Evolutionary conservation across 371 early-diverging fungal genomes (phyloP).

Genomic region (Phascolomyces articulosus): DNA sequence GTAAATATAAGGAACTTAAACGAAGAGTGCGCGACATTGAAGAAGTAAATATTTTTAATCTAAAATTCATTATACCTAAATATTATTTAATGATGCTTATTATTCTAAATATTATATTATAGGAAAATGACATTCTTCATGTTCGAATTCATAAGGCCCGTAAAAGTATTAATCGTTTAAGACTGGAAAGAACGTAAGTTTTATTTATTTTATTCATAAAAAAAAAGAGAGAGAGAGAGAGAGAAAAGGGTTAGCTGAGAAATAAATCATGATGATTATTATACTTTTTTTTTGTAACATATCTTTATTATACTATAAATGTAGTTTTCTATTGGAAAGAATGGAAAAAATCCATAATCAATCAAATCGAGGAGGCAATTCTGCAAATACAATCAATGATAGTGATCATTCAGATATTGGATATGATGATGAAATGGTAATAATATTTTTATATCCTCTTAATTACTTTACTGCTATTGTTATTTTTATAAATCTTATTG

Average conservation of each 20-base stretch:
- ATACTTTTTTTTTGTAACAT: slow-evolving; percentile 7
- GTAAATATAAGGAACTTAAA: slow-evolving; percentile 63
- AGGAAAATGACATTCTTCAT: slow-evolving; percentile 52
- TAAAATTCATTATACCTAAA: background rate
- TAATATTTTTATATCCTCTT: too few relatives aligned
- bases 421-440: slow-evolving; percentile 23
- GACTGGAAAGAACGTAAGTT: slow-evolving; percentile 50
- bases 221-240: background rate
- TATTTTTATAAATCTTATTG: too few relatives aligned
- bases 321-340: slow-evolving; percentile 30
- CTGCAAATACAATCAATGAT: background rate
- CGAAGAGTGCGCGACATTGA: slow-evolving; percentile 63
- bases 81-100: background rate
- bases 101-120: background rate
- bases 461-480: too few relatives aligned
- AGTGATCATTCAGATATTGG: slow-evolving; percentile 32
- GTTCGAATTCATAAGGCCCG: slow-evolving; percentile 45
- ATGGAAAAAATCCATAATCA: slow-evolving; percentile 22
- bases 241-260: background rate
- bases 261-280: background rate
- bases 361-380: background rate
- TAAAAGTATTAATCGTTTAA: slow-evolving; percentile 45
- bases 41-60: slow-evolving; percentile 40
- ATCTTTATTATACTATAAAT: background rate
- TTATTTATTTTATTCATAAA: background rate